These are phyloP conservation scores for Vitis hybrid DNA, from an alignment of 177 flowering plant species.

Conservation along the genomic window DNA sequence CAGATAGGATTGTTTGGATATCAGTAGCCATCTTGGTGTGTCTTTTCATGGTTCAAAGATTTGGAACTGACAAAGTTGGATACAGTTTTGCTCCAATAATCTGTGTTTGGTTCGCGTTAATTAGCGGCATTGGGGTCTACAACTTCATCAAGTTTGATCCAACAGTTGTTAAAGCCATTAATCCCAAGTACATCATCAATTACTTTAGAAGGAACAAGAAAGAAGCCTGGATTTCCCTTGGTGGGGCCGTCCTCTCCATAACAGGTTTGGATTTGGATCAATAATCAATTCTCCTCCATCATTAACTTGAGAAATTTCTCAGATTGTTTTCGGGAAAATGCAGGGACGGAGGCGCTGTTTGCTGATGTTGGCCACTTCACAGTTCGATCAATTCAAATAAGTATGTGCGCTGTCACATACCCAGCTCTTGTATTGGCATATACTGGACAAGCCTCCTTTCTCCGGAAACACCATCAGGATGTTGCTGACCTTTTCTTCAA, in stretches of 20 bases:
- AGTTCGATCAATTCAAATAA: slow-evolving; percentile 39
- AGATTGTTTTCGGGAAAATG: background rate
- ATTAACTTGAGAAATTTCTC: background rate
- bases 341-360: slow-evolving; percentile 48
- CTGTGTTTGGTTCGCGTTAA: slow-evolving; percentile 43
- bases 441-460: slow-evolving; percentile 44
- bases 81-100: slow-evolving; percentile 53
- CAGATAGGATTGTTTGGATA: slow-evolving; percentile 47
- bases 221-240: slow-evolving; percentile 49
- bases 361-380: slow-evolving; percentile 53
- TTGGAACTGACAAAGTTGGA: slow-evolving; percentile 64
- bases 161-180: slow-evolving; percentile 36
- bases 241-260: slow-evolving; percentile 38
- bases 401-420: slow-evolving; percentile 30
- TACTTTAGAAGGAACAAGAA: slow-evolving; percentile 48
- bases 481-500: slow-evolving; percentile 33
- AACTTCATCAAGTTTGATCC: slow-evolving; percentile 42
- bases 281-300: background rate
- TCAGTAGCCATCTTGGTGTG: slow-evolving; percentile 42
- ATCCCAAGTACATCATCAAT: slow-evolving; percentile 44
- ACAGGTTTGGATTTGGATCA: slow-evolving; percentile 25
- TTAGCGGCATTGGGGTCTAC: slow-evolving; percentile 38
- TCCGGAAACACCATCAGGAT: slow-evolving; percentile 24
- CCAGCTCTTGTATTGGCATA: slow-evolving; percentile 42
- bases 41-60: slow-evolving; percentile 43